Evolutionary conservation across 768 basidiomycete genomes (phyloP), one percentile per base, ranked within the genome.

Genomic region (Pulveroboletus sp.): DNA sequence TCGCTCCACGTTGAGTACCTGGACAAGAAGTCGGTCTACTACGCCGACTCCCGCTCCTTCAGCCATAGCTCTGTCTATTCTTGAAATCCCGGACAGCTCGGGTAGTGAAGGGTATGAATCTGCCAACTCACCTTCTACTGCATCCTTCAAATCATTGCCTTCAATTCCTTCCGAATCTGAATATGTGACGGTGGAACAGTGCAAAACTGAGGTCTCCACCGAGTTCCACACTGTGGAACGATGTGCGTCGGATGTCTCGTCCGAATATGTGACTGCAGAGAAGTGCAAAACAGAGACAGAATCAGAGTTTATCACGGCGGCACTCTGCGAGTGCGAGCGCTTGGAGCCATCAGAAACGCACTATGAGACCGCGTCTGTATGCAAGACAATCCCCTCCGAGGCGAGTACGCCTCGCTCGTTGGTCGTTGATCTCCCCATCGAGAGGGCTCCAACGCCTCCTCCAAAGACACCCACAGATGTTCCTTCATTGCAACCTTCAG

Each of bases 91-190:
- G 1, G 66, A 61, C 6, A 59, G 57, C 27, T 74, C 73, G 18
- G 79, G 73, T 11, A 80, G 77, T 51, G 76, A 76, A 8, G 78
- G 77, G 2, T 85, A 81, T 54, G 68, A 75, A 28, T 68, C 73
- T 2, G 71, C 72, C 4, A 51, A 55, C 24, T 68, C 76, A 5
- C 74, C 77, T 0, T 77, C 78, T 8, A 71, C 67, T 10, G 69
- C 73, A 6, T 83, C 81, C 0, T 81, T 78, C 63, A 72, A 71
- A 49, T 83, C 81, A 6, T 65, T 83, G 48, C 81, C 81, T 1
- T 78, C 77, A 4, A 83, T 83, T 53, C 82, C 82, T 11, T 82
- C 79, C 1, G 73, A 76, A 44, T 76, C 73, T 0, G 75, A 75
- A 41, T 78, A 68, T 46, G 59, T 56, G 33, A 76, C 77, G 1